These are phyloP conservation scores for Solanum boliviense DNA, from an alignment of 257 asterid species.

Conservation along the genomic window DNA sequence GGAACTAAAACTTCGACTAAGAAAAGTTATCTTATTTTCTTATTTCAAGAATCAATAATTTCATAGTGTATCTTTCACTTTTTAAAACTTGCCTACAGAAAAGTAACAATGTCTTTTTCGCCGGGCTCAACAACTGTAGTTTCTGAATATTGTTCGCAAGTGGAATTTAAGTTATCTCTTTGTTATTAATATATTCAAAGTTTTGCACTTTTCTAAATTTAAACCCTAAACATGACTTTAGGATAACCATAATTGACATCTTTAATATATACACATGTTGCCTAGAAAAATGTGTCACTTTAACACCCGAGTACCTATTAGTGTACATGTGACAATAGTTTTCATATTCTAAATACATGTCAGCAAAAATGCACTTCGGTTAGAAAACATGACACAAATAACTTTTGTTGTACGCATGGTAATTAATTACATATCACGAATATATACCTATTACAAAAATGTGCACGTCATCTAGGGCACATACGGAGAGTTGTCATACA, in stretches of 20 bases:
- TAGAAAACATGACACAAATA: too few species aligned
- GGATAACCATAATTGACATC: not conserved
- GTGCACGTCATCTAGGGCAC: not conserved
- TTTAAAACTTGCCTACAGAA: too few species aligned
- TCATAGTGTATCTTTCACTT: not conserved
- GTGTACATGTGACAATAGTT: not conserved
- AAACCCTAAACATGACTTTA: not conserved
- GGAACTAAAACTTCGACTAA: not conserved
- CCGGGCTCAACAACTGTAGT: too few species aligned
- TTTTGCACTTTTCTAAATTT: too few species aligned
- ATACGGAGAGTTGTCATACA: not conserved
- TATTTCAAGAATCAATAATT: not conserved
- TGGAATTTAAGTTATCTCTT: not conserved
- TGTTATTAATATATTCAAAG: too few species aligned
- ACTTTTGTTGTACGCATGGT: not conserved
- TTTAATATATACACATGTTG: not conserved
- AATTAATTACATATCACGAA: not conserved
- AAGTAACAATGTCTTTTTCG: too few species aligned
- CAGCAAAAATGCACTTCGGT: not conserved
- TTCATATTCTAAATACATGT: not conserved
- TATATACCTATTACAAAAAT: not conserved
- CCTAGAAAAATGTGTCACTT: too few species aligned
- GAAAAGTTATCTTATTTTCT: not conserved
- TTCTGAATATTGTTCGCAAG: not conserved
- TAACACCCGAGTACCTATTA: not conserved